Evolutionary conservation across 257 asterid genomes (phyloP), one percentile per base, ranked within the genome.

Genomic region (Datura wrightii): DNA sequence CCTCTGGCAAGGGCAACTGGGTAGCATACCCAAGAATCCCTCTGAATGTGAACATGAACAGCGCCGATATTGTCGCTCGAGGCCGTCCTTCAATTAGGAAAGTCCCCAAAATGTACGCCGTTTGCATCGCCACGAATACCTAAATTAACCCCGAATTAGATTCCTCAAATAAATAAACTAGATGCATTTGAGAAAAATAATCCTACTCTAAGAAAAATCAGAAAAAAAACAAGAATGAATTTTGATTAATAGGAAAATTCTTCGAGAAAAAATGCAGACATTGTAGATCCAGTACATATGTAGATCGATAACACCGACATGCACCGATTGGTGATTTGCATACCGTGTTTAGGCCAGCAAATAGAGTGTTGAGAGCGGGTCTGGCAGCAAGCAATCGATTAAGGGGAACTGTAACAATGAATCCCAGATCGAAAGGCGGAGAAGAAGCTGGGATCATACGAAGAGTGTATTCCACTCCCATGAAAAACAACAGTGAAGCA

Each of bases 281-380:
- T 3, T 59, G 31, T 34, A 76, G 62, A 76, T 50, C 82, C 15
- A 50, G 46, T 48, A 31, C 3, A 76, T 6, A 76, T 6, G 19
- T 10, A 72, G 58, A 69, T 69, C 79, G 34, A 11, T 11, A 46
- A 13, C 14, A 76, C 39, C 39, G 24, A 24, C 44, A 76, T 31
- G 82, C 82, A 50, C 24, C 39, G 44, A 7, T 76, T 15, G 24
- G 31, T 39, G n/a, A 76, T 76, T 39, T 56, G 67, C 59, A 16
- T 82, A 89, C 92, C 88, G 92, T 89, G 44, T 89, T 89, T 71
- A 89, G 83, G 4, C 90, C 92, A 52, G 92, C 92, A 10, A 89
- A 87, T 42, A 89, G 70, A 54, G 80, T 84, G 79, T 89, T 89
- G 79, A 89, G 88, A 67, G 31, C 37, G 5, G 92, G 92, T 44